These are phyloP conservation scores for Anisogramma anomala DNA, from an alignment of 2,329 filamentous ascomycete species.

Conservation along the genomic window DNA sequence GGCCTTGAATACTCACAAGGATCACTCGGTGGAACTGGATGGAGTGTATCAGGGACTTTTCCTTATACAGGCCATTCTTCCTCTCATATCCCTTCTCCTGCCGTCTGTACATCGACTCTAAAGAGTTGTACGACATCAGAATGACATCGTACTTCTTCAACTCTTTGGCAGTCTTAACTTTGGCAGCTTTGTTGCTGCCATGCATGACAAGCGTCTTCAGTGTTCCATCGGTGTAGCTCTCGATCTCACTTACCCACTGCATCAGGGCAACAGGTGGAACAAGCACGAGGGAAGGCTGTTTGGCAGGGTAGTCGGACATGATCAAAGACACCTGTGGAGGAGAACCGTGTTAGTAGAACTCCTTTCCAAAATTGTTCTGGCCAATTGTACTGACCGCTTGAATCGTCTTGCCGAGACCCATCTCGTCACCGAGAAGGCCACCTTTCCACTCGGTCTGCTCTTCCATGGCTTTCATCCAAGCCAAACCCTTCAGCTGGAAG, in stretches of 20 bases:
- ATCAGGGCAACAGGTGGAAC: conserved; percentile 89
- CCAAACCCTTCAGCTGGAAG: conserved; percentile 85
- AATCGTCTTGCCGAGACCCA: conserved; percentile 98
- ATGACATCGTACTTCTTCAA: conserved; percentile 81
- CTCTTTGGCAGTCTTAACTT: conserved; percentile 61
- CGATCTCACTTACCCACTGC: conserved; percentile 84
- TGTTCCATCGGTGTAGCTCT: conserved; percentile 71
- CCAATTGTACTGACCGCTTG: conserved; percentile 55
- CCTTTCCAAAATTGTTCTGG: neutral
- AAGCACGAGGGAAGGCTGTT: conserved; percentile 71
- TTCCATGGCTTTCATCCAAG: conserved; percentile 80
- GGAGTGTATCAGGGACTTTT: conserved; percentile 67
- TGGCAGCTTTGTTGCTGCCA: conserved; percentile 63
- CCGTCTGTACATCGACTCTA: conserved; percentile 87
- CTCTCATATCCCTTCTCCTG: conserved; percentile 83
- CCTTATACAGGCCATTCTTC: conserved; percentile 68
- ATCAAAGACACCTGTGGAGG: conserved; percentile 52
- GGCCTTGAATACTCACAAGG: conserved; percentile 28
- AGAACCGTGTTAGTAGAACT: neutral
- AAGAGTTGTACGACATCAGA: conserved; percentile 88
- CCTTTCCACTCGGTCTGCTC: conserved; percentile 78
- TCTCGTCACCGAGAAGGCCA: conserved; percentile 88
- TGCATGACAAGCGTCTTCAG: conserved; percentile 88
- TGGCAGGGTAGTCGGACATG: conserved; percentile 91
- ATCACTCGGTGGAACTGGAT: conserved; percentile 85